Evolutionary conservation across 2,329 filamentous ascomycete genomes (phyloP).

Genomic region (Alternaria postmessia): DNA sequence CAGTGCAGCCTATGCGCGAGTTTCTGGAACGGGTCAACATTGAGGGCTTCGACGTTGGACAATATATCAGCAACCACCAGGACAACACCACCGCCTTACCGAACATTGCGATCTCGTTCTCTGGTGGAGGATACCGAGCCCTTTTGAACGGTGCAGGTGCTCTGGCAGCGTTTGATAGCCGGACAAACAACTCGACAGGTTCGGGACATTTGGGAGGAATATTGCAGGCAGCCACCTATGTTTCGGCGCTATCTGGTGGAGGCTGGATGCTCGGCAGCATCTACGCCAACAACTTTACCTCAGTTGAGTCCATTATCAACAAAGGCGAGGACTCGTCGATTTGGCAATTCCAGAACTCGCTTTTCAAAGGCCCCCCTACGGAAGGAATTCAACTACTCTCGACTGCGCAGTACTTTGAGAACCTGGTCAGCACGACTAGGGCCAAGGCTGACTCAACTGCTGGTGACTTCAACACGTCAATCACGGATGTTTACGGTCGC

Average conservation of each 20-base stretch:
- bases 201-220: constrained; percentile 79
- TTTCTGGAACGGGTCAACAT: constrained; percentile 78
- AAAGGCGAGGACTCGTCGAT: constrained; percentile 57
- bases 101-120: constrained; percentile 79
- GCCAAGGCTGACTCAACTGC: constrained; percentile 68
- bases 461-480: constrained; percentile 68
- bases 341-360: constrained; percentile 70
- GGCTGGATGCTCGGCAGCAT: constrained; percentile 86
- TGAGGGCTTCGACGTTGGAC: constrained; percentile 75
- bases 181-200: constrained; percentile 69
- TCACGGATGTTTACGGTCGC: constrained; percentile 90
- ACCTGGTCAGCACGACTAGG: constrained; percentile 65
- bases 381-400: constrained; percentile 62
- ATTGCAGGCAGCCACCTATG: constrained; percentile 81
- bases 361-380: constrained; percentile 65
- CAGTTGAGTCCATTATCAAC: constrained; percentile 65
- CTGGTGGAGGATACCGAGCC: constrained; percentile 87
- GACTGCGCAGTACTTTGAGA: constrained; percentile 68
- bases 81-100: constrained; percentile 66
- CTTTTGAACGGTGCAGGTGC: constrained; percentile 84
- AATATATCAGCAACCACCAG: constrained; percentile 71
- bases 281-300: constrained; percentile 79
- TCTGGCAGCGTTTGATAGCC: constrained; percentile 78
- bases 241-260: constrained; percentile 82
- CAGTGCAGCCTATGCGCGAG: constrained; percentile 75